Evolutionary conservation across 805 yeast genomes (phyloP), one percentile per base, ranked within the genome.

Genomic region (Candida pini): DNA sequence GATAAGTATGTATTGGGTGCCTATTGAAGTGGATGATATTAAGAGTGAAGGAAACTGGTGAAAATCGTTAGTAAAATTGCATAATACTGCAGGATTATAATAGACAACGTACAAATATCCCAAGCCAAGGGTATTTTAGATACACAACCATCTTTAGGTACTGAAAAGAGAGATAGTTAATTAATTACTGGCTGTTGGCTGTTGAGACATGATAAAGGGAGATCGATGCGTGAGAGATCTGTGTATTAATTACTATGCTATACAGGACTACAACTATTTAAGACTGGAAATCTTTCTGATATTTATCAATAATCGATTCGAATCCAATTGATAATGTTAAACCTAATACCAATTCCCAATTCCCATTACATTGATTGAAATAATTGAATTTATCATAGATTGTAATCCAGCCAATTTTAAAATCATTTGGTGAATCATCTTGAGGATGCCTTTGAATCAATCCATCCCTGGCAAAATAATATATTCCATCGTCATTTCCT

Each of bases 401-500:
- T 0, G 84, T 77, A 3, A 78, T 53, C 85, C 85, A 79, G 0
- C 85, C 85, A 22, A 77, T 43, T 46, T 76, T 78, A 36, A 61
- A 66, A 31, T 72, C 76, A 49, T 71, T 74, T 0, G 84, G 83
- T 4, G 71, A 62, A 51, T 78, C 85, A 51, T 78, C 85, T 10
- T 60, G 60, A 0, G 82, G 78, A 34, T 64, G 63, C 40, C 62
- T 59, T 32, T 56, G 61, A 22, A 62, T 55, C 5, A 76, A 57
- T 2, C 84, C 84, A 54, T 78, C 84, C n/a, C 76, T 74, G 1
- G 77, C 66, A 12, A 51, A 51, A 37, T 56, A 67, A 46, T 62
- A 71, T 5, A 26, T 19, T 26, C 34, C 42, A 17, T 19, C 20
- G 10, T 35, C 23, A n/a, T 32, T 15, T 4, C 38, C 43, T 13